Evolutionary conservation across 2,329 filamentous ascomycete genomes (phyloP).

Genomic region (Diaporthe destruens): DNA sequence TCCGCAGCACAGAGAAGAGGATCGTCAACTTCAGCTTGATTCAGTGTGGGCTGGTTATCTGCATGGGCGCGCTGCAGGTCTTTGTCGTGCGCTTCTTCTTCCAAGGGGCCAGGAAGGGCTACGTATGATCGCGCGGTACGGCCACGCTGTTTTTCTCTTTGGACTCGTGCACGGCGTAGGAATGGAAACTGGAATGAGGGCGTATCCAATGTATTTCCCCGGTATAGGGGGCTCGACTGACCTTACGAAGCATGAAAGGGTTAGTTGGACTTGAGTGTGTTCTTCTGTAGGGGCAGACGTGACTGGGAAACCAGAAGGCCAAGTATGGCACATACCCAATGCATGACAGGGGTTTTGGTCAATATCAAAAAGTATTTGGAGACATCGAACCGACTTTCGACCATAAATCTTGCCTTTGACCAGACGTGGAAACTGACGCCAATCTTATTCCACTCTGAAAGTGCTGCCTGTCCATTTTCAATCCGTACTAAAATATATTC

Average conservation of each 20-base stretch:
- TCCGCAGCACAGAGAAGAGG: slow-evolving; percentile 92
- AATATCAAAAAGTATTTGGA: neutral
- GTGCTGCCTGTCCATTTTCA: neutral
- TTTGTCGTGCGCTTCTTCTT: slow-evolving; percentile 99
- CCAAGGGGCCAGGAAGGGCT: slow-evolving; percentile 81
- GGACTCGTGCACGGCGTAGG: slow-evolving; percentile 45
- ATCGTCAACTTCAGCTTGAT: slow-evolving; percentile 99
- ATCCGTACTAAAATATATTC: neutral
- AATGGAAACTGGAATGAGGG: slow-evolving; percentile 18
- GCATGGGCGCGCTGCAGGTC: slow-evolving; percentile 96
- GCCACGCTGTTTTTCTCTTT: slow-evolving; percentile 37
- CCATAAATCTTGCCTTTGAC: neutral
- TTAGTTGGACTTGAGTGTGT: slow-evolving; percentile 21
- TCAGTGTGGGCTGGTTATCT: slow-evolving; percentile 90
- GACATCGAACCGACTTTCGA: neutral
- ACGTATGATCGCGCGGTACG: slow-evolving; percentile 64
- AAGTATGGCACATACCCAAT: neutral
- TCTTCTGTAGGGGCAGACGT: slow-evolving; percentile 1
- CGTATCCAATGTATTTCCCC: slow-evolving; percentile 26
- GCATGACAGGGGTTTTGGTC: neutral
- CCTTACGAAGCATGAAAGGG: slow-evolving; percentile 39
- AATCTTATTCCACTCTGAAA: neutral
- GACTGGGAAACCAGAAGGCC: neutral
- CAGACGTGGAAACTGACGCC: neutral
- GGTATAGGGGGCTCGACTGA: slow-evolving; percentile 39